Evolutionary conservation across 345 rosid species (phyloP).

Genomic region (Hibiscus tridactylites): DNA sequence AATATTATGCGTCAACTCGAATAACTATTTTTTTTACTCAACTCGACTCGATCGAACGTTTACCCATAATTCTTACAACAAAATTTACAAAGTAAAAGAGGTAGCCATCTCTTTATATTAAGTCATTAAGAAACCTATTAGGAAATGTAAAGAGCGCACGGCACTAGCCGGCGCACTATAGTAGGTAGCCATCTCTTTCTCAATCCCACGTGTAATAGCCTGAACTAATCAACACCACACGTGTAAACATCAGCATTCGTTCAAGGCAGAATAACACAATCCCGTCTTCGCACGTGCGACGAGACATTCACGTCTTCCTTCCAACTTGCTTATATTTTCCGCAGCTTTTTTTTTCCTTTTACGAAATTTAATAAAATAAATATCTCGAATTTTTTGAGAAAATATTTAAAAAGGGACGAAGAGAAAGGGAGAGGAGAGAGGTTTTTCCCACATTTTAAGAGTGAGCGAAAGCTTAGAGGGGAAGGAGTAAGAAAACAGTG

Average conservation of each 20-base stretch:
- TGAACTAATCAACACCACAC: not conserved
- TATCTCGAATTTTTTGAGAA: too few relatives aligned
- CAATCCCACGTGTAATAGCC: not conserved
- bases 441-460: not conserved
- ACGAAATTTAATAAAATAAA: not conserved
- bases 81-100: too few relatives aligned
- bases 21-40: too few relatives aligned
- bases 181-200: too few relatives aligned
- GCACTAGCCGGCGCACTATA: too few relatives aligned
- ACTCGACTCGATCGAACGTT: too few relatives aligned
- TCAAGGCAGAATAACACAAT: not conserved
- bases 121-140: too few relatives aligned
- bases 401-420: too few relatives aligned
- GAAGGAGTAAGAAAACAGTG: not conserved
- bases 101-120: too few relatives aligned
- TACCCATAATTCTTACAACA: too few relatives aligned
- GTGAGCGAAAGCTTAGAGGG: constrained; percentile 14
- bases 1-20: too few relatives aligned
- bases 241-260: not conserved
- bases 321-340: constrained; percentile 18
- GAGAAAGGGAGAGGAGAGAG: not conserved
- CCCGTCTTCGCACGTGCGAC: constrained; percentile 4
- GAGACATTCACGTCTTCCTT: not conserved
- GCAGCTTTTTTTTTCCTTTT: constrained; percentile 7
- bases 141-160: too few relatives aligned